Conservation (phyloP, 2,329 filamentous ascomycete genomes). For the Neonectria sp. region DNA sequence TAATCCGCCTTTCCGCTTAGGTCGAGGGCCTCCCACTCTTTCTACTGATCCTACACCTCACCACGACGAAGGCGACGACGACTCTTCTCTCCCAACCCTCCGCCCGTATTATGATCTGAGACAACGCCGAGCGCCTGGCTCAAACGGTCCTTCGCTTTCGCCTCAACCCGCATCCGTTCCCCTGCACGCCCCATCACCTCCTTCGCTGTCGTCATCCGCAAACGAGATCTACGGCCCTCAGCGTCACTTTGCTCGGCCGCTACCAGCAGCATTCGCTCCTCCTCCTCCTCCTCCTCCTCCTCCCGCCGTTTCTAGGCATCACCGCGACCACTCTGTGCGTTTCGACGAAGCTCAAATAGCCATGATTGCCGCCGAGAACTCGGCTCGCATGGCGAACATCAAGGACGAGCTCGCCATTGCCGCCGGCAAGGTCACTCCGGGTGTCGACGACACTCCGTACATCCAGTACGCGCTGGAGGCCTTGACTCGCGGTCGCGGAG, state of each 20-base stretch:
- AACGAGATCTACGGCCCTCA: slow-evolving; percentile 62
- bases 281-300: slow-evolving; percentile 30
- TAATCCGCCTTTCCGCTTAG: slow-evolving; percentile 33
- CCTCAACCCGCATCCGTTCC: slow-evolving; percentile 53
- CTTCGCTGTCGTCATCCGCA: slow-evolving; percentile 53
- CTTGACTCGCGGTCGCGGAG: slow-evolving; percentile 81
- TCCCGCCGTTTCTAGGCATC: slow-evolving; percentile 9
- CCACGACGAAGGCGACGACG: slow-evolving; percentile 42
- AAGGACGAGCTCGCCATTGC: slow-evolving; percentile 68
- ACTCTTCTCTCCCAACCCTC: slow-evolving; percentile 43
- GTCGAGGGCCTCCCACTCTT: slow-evolving; percentile 45
- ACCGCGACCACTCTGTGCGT: slow-evolving; percentile 44
- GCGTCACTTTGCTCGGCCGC: slow-evolving; percentile 50
- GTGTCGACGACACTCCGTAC: slow-evolving; percentile 87
- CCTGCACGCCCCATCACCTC: slow-evolving; percentile 57
- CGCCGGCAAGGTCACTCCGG: slow-evolving; percentile 76
- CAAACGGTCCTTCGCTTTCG: slow-evolving; percentile 48
- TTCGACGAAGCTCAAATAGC: slow-evolving; percentile 59
- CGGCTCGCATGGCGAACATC: slow-evolving; percentile 57
- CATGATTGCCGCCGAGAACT: slow-evolving; percentile 55
- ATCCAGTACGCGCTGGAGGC: slow-evolving; percentile 93
- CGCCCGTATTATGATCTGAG: slow-evolving; percentile 46
- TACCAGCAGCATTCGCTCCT: slow-evolving; percentile 37
- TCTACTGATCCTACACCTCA: slow-evolving; percentile 38
- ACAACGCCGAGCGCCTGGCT: slow-evolving; percentile 39